These are phyloP conservation scores for Botryotinia narcissicola DNA, from an alignment of 2,329 filamentous ascomycete species.

Conservation along the genomic window DNA sequence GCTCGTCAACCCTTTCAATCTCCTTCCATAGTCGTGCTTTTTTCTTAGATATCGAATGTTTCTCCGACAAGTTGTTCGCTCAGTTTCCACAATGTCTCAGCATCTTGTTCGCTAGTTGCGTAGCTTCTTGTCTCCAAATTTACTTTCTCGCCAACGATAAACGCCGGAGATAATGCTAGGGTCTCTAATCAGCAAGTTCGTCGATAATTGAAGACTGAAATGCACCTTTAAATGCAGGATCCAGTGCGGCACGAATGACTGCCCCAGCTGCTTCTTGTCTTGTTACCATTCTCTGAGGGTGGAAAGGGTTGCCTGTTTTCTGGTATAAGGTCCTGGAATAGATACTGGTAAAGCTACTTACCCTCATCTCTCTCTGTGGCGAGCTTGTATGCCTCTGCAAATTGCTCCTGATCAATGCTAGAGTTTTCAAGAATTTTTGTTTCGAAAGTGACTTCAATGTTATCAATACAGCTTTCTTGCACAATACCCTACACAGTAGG, in stretches of 20 bases:
- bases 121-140: background rate
- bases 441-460: background rate
- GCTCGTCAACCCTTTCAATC: background rate
- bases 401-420: background rate
- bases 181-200: background rate
- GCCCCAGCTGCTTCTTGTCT: background rate
- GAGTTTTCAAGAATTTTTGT: background rate
- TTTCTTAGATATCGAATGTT: background rate
- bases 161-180: background rate
- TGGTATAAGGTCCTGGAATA: background rate
- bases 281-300: background rate
- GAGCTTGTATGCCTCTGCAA: background rate
- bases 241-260: background rate
- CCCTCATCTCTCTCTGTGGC: background rate
- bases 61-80: background rate
- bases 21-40: background rate
- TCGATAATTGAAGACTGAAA: background rate
- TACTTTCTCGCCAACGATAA: background rate
- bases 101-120: background rate
- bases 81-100: background rate
- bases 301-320: background rate
- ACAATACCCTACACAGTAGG: background rate
- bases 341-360: background rate
- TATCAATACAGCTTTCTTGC: background rate
- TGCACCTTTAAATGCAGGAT: background rate